Evolutionary conservation across 371 early-diverging fungal genomes (phyloP).

Genomic region (Syncephalastrum monosporum): DNA sequence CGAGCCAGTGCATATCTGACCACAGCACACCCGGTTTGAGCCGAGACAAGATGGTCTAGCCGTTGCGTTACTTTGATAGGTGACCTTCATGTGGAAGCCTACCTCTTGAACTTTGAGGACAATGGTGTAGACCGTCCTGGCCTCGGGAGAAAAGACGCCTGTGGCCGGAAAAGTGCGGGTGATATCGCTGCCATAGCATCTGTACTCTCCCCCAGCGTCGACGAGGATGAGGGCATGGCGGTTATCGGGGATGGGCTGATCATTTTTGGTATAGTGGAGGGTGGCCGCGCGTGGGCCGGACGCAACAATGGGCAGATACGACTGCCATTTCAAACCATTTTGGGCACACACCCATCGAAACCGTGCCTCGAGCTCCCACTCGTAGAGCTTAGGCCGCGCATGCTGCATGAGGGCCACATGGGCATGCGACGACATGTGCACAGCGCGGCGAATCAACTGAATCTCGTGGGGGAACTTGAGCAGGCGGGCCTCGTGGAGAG

Average conservation of each 20-base stretch:
- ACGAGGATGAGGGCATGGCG: slow-evolving; percentile 66
- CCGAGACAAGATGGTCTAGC: slow-evolving; percentile 43
- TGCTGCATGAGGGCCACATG: slow-evolving; percentile 33
- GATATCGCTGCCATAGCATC: slow-evolving; percentile 87
- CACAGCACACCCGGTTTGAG: slow-evolving; percentile 81
- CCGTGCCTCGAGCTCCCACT: slow-evolving; percentile 54
- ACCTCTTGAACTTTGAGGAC: slow-evolving; percentile 83
- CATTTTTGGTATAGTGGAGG: slow-evolving; percentile 57
- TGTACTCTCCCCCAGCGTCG: slow-evolving; percentile 84
- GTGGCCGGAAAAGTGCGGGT: slow-evolving; percentile 87
- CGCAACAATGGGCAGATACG: slow-evolving; percentile 64
- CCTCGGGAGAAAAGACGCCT: slow-evolving; percentile 72
- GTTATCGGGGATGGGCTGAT: slow-evolving; percentile 19
- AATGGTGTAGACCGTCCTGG: slow-evolving; percentile 77
- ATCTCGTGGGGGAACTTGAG: slow-evolving; percentile 57
- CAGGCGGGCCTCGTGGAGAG: slow-evolving; percentile 49
- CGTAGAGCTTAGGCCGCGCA: slow-evolving; percentile 44
- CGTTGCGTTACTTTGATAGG: background rate
- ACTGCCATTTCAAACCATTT: slow-evolving; percentile 43
- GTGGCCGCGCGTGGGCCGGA: slow-evolving; percentile 56
- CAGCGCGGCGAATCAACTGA: slow-evolving; percentile 34
- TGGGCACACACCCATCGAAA: slow-evolving; percentile 56
- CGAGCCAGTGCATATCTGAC: slow-evolving; percentile 85
- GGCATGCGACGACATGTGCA: slow-evolving; percentile 47
- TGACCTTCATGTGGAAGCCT: slow-evolving; percentile 21